phyloP scores from a whole-genome alignment of 305 asterid genomes.

The Euphrasia arctica region DNA sequence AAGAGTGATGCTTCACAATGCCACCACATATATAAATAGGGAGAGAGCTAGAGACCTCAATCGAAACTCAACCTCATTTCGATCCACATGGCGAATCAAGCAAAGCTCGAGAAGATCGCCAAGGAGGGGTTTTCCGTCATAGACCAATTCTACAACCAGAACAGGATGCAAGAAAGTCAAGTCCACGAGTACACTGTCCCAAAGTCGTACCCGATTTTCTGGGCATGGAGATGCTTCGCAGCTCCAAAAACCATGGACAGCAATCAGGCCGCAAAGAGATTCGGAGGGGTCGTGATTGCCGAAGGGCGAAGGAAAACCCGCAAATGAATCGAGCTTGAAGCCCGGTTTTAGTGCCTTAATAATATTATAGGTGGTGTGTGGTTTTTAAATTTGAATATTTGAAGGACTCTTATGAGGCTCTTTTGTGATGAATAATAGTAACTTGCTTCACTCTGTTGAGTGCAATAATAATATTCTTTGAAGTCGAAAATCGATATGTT shows the following conservation, averaged over 20 bases:
- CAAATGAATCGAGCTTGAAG: not conserved
- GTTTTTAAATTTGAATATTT: constrained; percentile 15
- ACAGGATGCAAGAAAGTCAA: constrained; percentile 18
- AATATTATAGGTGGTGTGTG: not conserved
- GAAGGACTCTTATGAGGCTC: not conserved
- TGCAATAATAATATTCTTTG: not conserved
- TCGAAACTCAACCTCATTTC: constrained; percentile 13
- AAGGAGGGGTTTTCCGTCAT: constrained; percentile 32
- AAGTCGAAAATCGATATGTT: no score
- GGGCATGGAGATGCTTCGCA: constrained; percentile 22
- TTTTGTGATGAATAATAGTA: not conserved
- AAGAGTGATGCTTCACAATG: constrained; percentile 1
- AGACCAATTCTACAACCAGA: constrained; percentile 27
- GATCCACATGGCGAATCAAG: constrained; percentile 33
- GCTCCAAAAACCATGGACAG: constrained; percentile 37
- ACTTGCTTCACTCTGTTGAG: not conserved
- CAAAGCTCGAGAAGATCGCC: constrained; percentile 35
- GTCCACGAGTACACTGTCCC: constrained; percentile 22
- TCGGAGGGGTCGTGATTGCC: constrained; percentile 35
- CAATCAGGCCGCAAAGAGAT: constrained; percentile 42
- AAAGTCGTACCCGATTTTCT: constrained; percentile 10
- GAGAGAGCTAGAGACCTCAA: constrained; percentile 18
- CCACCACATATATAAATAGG: constrained; percentile 27
- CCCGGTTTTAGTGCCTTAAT: not conserved
- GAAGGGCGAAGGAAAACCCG: constrained; percentile 29